phyloP scores from a whole-genome alignment of 2,329 filamentous ascomycete genomes.

The Neofusicoccum umdonicola region DNA sequence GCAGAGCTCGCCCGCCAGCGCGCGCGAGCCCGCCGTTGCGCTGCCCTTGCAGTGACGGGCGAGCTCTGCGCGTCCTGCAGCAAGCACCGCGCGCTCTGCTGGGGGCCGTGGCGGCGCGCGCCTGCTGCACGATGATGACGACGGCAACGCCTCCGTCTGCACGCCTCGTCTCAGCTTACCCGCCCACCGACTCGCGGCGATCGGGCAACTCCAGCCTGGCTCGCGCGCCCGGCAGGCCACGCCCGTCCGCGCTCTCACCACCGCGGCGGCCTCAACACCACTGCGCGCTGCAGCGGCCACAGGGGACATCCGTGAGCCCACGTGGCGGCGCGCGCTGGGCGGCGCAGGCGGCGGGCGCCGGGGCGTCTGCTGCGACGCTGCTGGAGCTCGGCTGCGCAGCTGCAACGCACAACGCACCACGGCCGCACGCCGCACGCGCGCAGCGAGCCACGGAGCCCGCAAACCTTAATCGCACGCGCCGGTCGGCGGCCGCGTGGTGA shows the following conservation, averaged over 20 bases:
- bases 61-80: too few relatives aligned
- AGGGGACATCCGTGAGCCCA: background rate
- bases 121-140: background rate
- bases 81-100: too few relatives aligned
- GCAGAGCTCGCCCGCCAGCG: too few relatives aligned
- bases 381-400: background rate
- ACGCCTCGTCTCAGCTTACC: conserved; percentile 2
- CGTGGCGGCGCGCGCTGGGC: background rate
- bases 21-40: too few relatives aligned
- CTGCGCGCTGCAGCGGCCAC: background rate
- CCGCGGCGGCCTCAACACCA: background rate
- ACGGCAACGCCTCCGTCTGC: background rate
- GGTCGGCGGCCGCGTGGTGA: background rate
- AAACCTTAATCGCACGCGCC: background rate
- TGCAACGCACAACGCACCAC: background rate
- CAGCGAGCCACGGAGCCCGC: background rate
- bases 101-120: background rate
- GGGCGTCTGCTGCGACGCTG: too few relatives aligned
- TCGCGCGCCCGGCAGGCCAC: background rate
- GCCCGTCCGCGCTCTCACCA: background rate
- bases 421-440: background rate
- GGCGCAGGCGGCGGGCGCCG: too few relatives aligned
- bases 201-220: background rate
- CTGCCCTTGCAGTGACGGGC: too few relatives aligned
- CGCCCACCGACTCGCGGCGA: background rate